phyloP scores from a whole-genome alignment of 352 stramenopile genomes.

The Pythium plurisporium region DNA sequence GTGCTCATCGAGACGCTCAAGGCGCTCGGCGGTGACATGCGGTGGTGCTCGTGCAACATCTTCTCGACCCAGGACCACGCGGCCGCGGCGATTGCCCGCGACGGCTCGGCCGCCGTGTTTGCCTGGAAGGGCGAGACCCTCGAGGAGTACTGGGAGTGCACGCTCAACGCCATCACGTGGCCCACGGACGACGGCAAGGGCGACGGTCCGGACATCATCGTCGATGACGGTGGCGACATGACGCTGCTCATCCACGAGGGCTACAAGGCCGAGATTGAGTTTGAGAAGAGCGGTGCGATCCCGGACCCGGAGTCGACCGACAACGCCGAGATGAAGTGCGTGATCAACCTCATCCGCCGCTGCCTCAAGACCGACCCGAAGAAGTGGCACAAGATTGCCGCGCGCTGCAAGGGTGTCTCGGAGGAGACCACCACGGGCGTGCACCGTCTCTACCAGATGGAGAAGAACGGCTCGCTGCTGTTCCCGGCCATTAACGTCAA shows the following conservation, averaged over 20 bases:
- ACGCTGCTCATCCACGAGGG: conserved; percentile 98
- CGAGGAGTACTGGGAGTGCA: conserved; percentile 99
- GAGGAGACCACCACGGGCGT: conserved; percentile 99
- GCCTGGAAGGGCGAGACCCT: conserved; percentile 99
- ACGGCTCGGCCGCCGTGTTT: conserved; percentile 95
- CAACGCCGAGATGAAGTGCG: conserved; percentile 99
- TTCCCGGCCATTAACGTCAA: conserved; percentile 99
- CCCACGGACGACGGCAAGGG: conserved; percentile 95
- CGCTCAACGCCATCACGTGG: conserved; percentile 97
- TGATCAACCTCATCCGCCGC: conserved; percentile 95
- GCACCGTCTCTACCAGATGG: conserved; percentile 98
- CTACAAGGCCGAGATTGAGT: conserved; percentile 95
- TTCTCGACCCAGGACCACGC: conserved; percentile 99
- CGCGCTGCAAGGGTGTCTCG: conserved; percentile 94
- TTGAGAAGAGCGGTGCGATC: conserved; percentile 91
- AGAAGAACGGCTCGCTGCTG: conserved; percentile 93
- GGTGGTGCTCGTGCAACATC: conserved; percentile 99
- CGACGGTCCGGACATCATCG: conserved; percentile 96
- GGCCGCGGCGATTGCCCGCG: conserved; percentile 94
- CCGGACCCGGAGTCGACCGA: conserved; percentile 93
- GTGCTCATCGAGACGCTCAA: conserved; percentile 99
- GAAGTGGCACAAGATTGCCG: conserved; percentile 97
- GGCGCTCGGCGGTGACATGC: conserved; percentile 94
- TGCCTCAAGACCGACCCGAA: conserved; percentile 93
- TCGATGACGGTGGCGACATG: conserved; percentile 99